A percentile compares a stretch with the other conserved stretches of the same genome.
phyloP scores from a whole-genome alignment of 2,329 filamentous ascomycete species.

The Fusarium miscanthi region DNA sequence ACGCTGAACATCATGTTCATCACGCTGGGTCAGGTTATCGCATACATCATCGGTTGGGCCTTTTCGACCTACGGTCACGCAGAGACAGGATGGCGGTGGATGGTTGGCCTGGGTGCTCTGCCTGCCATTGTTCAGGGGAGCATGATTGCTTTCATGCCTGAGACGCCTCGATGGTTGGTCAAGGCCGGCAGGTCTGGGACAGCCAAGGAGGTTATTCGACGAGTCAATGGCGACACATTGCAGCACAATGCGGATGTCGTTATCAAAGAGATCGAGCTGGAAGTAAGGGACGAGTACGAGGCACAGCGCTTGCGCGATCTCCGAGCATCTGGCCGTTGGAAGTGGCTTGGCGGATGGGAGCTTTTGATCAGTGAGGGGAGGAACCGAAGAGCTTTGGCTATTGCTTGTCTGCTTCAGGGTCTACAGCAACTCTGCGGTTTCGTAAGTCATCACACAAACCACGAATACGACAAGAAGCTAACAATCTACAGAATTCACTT shows the following conservation, averaged over 20 bases:
- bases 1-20: conserved; percentile 86
- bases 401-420: conserved; percentile 87
- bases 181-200: conserved; percentile 70
- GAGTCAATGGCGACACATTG: conserved; percentile 67
- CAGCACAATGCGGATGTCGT: conserved; percentile 66
- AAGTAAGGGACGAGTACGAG: conserved; percentile 77
- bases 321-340: conserved; percentile 44
- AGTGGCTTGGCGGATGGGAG: conserved; percentile 60
- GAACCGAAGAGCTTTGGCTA: conserved; percentile 80
- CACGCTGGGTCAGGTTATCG: conserved; percentile 87
- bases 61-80: conserved; percentile 67
- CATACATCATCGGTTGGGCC: conserved; percentile 85
- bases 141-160: conserved; percentile 79
- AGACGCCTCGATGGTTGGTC: conserved; percentile 90
- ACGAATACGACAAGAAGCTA: neutral
- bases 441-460: conserved; percentile 56
- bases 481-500: conserved; percentile 73
- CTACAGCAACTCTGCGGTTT: conserved; percentile 91
- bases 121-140: conserved; percentile 79
- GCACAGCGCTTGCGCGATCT: conserved; percentile 53
- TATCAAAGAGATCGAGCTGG: conserved; percentile 76
- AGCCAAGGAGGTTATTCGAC: conserved; percentile 73
- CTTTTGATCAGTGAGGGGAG: conserved; percentile 68
- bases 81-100: conserved; percentile 83
- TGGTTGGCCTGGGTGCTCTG: conserved; percentile 85